phyloP scores from a whole-genome alignment of 805 yeast species.

The Pichia thaimueangensis region DNA sequence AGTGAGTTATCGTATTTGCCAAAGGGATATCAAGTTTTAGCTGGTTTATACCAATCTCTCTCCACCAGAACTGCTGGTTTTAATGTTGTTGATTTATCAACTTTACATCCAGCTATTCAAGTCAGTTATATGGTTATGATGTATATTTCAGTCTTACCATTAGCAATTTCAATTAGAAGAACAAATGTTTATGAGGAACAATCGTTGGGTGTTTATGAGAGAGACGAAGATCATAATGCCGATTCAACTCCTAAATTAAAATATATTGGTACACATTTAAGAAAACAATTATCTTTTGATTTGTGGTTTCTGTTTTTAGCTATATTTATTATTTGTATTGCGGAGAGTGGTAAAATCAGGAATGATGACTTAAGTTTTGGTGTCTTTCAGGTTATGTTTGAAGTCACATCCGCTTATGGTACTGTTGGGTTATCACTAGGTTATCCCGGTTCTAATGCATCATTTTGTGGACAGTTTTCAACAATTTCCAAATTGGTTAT shows the following conservation, averaged over 20 bases:
- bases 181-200: constrained; percentile 98
- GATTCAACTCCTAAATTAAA: constrained; percentile 38
- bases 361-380: constrained; percentile 44
- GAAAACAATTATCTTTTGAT: constrained; percentile 89
- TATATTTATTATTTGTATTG: constrained; percentile 76
- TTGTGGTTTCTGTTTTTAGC: constrained; percentile 91
- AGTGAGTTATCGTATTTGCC: constrained; percentile 46
- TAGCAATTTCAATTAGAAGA: constrained; percentile 93
- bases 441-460: constrained; percentile 57
- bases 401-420: constrained; percentile 91
- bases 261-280: constrained; percentile 79
- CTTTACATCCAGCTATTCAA: constrained; percentile 83
- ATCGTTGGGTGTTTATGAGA: constrained; percentile 76
- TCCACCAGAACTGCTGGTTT: constrained; percentile 95
- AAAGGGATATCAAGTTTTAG: constrained; percentile 63
- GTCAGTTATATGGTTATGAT: constrained; percentile 94
- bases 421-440: constrained; percentile 93
- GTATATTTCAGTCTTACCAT: constrained; percentile 94
- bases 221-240: constrained; percentile 28
- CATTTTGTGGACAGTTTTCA: constrained; percentile 68
- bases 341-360: constrained; percentile 62
- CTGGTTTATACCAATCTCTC: constrained; percentile 86
- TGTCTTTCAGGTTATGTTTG: constrained; percentile 73
- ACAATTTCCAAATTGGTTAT: constrained; percentile 75
- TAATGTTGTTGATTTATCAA: constrained; percentile 59